A percentile compares a stretch with the other conserved stretches of the same genome.
Conservation (phyloP, 192 early-diverging fungal species). For the Podila verticillata region DNA sequence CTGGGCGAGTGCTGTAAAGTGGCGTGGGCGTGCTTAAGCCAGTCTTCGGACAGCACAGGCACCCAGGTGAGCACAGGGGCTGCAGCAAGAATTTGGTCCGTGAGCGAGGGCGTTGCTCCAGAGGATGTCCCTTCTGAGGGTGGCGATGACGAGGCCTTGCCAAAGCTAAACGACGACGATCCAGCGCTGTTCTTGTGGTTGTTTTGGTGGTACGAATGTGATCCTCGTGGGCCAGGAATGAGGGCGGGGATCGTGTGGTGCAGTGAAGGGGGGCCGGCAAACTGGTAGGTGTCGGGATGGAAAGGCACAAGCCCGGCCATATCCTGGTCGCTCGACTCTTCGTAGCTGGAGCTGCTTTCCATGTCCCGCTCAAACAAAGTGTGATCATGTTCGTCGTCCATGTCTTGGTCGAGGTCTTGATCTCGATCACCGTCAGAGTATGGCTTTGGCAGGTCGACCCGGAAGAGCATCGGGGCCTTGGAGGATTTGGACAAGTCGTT, state of each 20-base stretch:
- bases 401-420: not conserved
- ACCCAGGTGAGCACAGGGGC: slow-evolving; percentile 57
- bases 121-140: not conserved
- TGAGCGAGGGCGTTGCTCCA: slow-evolving; percentile 27
- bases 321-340: slow-evolving; percentile 34
- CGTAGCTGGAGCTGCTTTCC: not conserved
- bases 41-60: slow-evolving; percentile 41
- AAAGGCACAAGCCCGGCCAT: slow-evolving; percentile 34
- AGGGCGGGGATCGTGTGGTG: slow-evolving; percentile 6
- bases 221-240: slow-evolving; percentile 13
- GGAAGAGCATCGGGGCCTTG: slow-evolving; percentile 55
- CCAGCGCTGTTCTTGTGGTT: not conserved
- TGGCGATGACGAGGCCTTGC: not conserved
- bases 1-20: slow-evolving; percentile 11
- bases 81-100: slow-evolving; percentile 56
- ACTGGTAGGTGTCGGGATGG: slow-evolving; percentile 40
- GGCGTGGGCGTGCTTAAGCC: slow-evolving; percentile 20
- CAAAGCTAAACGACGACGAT: no score
- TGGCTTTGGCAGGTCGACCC: slow-evolving; percentile 47
- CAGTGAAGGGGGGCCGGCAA: slow-evolving; percentile 14
- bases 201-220: slow-evolving; percentile 1
- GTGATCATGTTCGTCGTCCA: slow-evolving; percentile 11
- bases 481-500: slow-evolving; percentile 51
- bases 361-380: not conserved
- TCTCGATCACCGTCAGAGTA: slow-evolving; percentile 11